Conservation (phyloP, 1,284 basidiomycete species). For the Moniliella sp. region DNA sequence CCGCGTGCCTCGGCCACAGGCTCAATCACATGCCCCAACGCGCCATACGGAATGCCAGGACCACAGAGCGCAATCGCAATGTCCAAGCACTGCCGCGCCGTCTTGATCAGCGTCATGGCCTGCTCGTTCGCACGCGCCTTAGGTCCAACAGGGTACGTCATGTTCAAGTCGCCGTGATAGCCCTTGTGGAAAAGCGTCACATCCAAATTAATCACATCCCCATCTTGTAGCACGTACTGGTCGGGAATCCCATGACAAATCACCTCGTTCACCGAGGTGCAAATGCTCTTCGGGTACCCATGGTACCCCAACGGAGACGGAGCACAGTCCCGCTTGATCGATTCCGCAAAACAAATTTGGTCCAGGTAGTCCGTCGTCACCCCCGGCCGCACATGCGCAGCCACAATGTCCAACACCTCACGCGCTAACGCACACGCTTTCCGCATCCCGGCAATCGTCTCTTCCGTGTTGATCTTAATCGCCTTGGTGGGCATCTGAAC, state of each 20-base stretch:
- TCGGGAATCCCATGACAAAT: conserved; percentile 61
- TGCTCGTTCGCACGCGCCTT: conserved; percentile 16
- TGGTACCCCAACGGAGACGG: conserved; percentile 85
- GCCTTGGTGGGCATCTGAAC: no score
- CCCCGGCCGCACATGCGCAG: conserved; percentile 61
- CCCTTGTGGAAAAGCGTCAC: conserved; percentile 40
- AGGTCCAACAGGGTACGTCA: conserved; percentile 23
- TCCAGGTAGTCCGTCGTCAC: conserved; percentile 80
- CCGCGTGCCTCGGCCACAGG: conserved; percentile 35
- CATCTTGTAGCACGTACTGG: conserved; percentile 18
- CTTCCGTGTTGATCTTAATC: conserved; percentile 20
- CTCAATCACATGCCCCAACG: conserved; percentile 57
- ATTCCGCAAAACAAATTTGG: conserved; percentile 78
- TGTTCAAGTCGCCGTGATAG: conserved; percentile 31
- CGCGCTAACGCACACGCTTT: conserved; percentile 45
- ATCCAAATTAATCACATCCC: conserved; percentile 36
- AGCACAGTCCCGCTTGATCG: conserved; percentile 72
- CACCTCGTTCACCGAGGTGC: conserved; percentile 72
- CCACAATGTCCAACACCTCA: conserved; percentile 75
- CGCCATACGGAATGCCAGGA: conserved; percentile 50
- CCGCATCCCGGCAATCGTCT: conserved; percentile 24
- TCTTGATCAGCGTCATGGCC: conserved; percentile 20
- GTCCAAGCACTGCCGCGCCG: conserved; percentile 44
- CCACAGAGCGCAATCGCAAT: conserved; percentile 54
- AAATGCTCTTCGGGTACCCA: conserved; percentile 80